These are phyloP conservation scores for Alternaria panax DNA, from an alignment of 2,329 filamentous ascomycete species.

Conservation along the genomic window DNA sequence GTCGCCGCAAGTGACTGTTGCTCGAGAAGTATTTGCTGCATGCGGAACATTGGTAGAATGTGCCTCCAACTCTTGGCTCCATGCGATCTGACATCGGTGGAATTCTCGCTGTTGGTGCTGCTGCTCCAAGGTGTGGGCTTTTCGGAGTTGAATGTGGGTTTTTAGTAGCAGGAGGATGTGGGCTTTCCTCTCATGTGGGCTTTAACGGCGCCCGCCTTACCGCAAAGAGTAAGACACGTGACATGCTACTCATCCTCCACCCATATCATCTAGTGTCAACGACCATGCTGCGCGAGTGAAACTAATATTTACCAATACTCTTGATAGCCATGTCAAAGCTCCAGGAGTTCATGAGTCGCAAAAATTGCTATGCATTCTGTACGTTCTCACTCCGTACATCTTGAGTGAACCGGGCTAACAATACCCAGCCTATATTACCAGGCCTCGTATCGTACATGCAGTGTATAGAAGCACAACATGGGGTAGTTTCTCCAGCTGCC, in stretches of 20 bases:
- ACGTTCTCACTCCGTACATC: neutral
- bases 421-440: neutral
- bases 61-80: neutral
- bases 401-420: neutral
- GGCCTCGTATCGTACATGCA: neutral
- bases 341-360: neutral
- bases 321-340: neutral
- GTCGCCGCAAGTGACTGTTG: neutral
- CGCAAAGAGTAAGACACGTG: conserved; percentile 3
- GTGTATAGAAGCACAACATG: rapidly evolving
- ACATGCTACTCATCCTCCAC: neutral
- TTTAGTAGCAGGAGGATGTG: conserved; percentile 1
- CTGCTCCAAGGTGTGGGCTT: neutral
- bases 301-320: neutral
- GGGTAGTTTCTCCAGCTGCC: neutral
- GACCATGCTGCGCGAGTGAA: neutral
- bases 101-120: neutral
- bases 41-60: neutral
- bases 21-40: neutral
- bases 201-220: conserved; percentile 8
- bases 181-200: conserved; percentile 18
- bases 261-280: neutral
- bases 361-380: neutral
- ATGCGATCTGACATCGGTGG: neutral
- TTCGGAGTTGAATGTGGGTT: neutral